These are phyloP conservation scores for Neocallimastix lanati DNA, from an alignment of 192 early-diverging fungal genomes.

Conservation along the genomic window DNA sequence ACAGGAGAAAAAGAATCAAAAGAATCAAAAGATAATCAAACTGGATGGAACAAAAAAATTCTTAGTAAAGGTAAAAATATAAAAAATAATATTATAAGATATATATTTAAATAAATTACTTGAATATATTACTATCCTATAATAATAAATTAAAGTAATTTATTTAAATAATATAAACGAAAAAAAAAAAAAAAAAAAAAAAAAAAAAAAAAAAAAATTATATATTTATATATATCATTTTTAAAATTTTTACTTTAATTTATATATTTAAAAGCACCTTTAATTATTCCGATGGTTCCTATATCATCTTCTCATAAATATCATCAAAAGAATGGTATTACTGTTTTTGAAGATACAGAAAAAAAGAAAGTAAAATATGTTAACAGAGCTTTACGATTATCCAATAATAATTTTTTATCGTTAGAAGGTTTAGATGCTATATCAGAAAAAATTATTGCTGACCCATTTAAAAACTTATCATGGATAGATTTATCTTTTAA, in stretches of 20 bases:
- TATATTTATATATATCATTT: too few species aligned
- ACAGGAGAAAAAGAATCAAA: neutral
- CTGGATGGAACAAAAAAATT: neutral
- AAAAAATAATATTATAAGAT: neutral
- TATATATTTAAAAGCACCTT: too few species aligned
- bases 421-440: neutral
- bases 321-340: neutral
- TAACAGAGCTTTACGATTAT: neutral
- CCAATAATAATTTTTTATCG: neutral
- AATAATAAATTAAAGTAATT: too few species aligned
- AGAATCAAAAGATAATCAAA: neutral
- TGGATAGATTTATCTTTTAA: neutral
- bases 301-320: neutral
- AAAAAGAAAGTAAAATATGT: neutral
- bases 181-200: too few species aligned
- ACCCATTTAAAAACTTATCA: neutral
- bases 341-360: neutral
- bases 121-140: too few species aligned
- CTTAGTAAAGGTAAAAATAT: neutral
- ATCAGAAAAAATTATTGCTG: neutral
- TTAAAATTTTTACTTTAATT: too few species aligned
- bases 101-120: neutral
- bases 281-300: neutral
- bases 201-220: too few species aligned
- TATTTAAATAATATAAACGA: too few species aligned